phyloP scores from a whole-genome alignment of 176 grass and related monocot genomes.

The Cenchrus fungigraminus region DNA sequence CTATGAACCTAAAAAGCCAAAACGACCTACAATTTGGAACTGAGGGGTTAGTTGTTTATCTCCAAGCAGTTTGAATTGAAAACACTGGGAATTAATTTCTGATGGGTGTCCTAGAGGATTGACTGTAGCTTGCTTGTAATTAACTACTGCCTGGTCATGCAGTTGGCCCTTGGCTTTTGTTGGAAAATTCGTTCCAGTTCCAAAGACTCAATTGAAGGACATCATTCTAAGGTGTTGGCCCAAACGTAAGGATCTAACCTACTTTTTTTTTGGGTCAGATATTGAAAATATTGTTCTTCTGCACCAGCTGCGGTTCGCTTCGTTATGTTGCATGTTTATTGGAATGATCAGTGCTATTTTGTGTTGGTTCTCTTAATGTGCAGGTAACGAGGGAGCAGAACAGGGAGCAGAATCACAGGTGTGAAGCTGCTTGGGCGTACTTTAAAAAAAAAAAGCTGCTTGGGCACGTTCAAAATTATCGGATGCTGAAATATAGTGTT shows the following conservation, averaged over 20 bases:
- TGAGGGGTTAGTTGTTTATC: background rate
- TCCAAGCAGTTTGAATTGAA: constrained; percentile 28
- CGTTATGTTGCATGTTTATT: background rate
- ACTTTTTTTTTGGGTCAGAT: constrained; percentile 27
- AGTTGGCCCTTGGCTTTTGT: constrained; percentile 85
- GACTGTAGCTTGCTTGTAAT: background rate
- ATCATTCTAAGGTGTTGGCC: constrained; percentile 40
- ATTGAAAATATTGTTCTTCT: constrained; percentile 26
- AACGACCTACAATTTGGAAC: no score
- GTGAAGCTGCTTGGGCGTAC: constrained; percentile 34
- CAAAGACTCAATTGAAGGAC: constrained; percentile 55
- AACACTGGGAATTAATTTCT: constrained; percentile 25
- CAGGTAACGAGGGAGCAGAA: background rate
- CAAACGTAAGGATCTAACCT: constrained; percentile 38
- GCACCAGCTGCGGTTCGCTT: background rate
- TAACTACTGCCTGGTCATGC: constrained; percentile 44
- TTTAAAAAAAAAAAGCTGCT: constrained; percentile 1
- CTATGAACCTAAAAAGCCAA: no score
- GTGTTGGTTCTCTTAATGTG: background rate
- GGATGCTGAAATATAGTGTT: constrained; percentile 18
- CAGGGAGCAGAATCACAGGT: background rate
- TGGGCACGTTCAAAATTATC: constrained; percentile 16
- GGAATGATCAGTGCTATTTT: background rate
- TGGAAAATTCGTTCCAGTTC: constrained; percentile 84
- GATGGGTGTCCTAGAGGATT: background rate